Evolutionary conservation across 2,329 filamentous ascomycete genomes (phyloP).

Genomic region (Paraphaeosphaeria sporulosa): DNA sequence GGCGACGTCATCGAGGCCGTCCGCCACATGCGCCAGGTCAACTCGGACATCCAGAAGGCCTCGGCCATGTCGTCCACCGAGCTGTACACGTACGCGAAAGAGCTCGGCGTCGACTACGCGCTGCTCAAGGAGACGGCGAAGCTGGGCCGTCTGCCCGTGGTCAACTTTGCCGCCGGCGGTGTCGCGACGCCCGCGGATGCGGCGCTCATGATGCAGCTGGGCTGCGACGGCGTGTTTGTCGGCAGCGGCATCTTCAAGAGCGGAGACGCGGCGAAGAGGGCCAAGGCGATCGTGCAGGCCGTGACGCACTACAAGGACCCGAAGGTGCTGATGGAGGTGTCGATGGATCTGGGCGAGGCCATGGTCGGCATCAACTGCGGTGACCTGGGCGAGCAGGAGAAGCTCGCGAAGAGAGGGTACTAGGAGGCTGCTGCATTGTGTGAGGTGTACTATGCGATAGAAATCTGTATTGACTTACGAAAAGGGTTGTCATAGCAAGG

Average conservation of each 20-base stretch:
- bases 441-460: background rate
- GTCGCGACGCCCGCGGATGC: constrained; percentile 99
- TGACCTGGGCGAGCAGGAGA: constrained; percentile 78
- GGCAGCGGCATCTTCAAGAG: constrained; percentile 98
- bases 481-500: background rate
- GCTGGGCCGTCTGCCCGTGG: constrained; percentile 87
- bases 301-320: constrained; percentile 90
- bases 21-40: constrained; percentile 92
- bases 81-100: constrained; percentile 79
- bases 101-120: constrained; percentile 78
- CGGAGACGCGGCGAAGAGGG: constrained; percentile 86
- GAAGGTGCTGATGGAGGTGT: constrained; percentile 85
- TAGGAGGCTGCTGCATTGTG: constrained; percentile 51
- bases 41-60: constrained; percentile 79
- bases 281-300: constrained; percentile 92
- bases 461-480: background rate
- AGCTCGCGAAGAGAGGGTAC: constrained; percentile 86
- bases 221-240: constrained; percentile 97
- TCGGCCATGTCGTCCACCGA: constrained; percentile 71
- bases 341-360: constrained; percentile 89
- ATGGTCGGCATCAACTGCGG: constrained; percentile 96
- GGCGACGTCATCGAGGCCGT: constrained; percentile 98
- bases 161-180: constrained; percentile 98
- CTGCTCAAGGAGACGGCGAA: constrained; percentile 87
- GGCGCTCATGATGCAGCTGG: constrained; percentile 98